Conservation (phyloP, 495 filamentous ascomycete genomes). For the Neurospora sp. region DNA sequence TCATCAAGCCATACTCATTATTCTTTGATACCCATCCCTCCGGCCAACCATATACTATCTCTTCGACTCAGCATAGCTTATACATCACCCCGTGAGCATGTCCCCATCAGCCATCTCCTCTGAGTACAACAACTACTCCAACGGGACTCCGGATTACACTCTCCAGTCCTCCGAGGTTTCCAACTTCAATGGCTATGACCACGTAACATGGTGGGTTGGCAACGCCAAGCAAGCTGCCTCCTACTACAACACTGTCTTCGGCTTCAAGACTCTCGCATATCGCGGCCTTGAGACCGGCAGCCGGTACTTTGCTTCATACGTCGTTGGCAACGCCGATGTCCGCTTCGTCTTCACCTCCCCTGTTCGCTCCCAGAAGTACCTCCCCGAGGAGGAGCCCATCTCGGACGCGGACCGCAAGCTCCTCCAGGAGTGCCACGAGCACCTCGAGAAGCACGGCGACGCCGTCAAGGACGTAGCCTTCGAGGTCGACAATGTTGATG, state of each 20-base stretch:
- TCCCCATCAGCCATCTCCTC: slow-evolving; percentile 60
- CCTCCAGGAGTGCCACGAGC: slow-evolving; percentile 59
- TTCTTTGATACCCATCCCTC: neutral
- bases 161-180: slow-evolving; percentile 29
- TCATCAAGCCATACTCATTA: neutral
- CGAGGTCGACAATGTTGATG: slow-evolving; percentile 73
- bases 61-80: neutral
- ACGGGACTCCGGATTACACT: slow-evolving; percentile 31
- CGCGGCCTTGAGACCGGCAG: slow-evolving; percentile 77
- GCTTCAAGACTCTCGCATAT: slow-evolving; percentile 72
- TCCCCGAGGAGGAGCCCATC: slow-evolving; percentile 40
- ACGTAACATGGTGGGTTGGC: slow-evolving; percentile 87
- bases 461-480: slow-evolving; percentile 88
- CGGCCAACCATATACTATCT: neutral
- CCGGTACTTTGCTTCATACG: slow-evolving; percentile 64
- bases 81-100: slow-evolving; percentile 38
- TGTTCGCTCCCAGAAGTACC: slow-evolving; percentile 48
- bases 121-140: slow-evolving; percentile 32
- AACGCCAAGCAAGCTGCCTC: slow-evolving; percentile 89
- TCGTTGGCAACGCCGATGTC: slow-evolving; percentile 65
- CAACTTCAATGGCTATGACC: slow-evolving; percentile 74
- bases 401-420: slow-evolving; percentile 42
- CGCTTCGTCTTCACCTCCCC: slow-evolving; percentile 80
- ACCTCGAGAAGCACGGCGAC: slow-evolving; percentile 76
- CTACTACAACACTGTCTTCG: slow-evolving; percentile 77